Evolutionary conservation across 2,329 filamentous ascomycete genomes (phyloP).

Genomic region (Diaporthe citri): DNA sequence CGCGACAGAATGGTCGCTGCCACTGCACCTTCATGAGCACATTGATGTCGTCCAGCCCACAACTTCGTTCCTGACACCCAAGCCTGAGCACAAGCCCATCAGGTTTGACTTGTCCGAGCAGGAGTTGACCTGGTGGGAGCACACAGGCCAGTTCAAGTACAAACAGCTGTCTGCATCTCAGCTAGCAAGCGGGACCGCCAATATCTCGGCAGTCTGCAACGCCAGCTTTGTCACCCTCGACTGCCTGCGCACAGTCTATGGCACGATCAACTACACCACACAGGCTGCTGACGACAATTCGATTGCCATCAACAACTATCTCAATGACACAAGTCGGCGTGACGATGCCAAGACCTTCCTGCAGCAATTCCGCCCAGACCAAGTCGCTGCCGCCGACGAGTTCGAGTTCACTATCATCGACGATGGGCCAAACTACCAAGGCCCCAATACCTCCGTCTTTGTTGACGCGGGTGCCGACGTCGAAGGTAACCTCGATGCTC

Average conservation of each 20-base stretch:
- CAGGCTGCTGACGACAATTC: slow-evolving; percentile 20
- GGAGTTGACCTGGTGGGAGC: slow-evolving; percentile 27
- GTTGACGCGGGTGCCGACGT: slow-evolving; percentile 45
- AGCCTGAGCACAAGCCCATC: slow-evolving; percentile 47
- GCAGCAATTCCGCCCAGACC: slow-evolving; percentile 7
- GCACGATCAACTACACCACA: slow-evolving; percentile 22
- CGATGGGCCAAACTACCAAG: slow-evolving; percentile 26
- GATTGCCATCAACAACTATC: slow-evolving; percentile 22
- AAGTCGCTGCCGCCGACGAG: slow-evolving; percentile 23
- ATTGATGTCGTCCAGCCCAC: slow-evolving; percentile 61
- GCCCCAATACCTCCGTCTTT: slow-evolving; percentile 43
- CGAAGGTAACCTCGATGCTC: slow-evolving; percentile 17
- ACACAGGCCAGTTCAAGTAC: slow-evolving; percentile 40
- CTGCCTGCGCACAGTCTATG: slow-evolving; percentile 52
- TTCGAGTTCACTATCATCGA: slow-evolving; percentile 26
- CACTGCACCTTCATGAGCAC: slow-evolving; percentile 51
- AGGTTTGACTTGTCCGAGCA: slow-evolving; percentile 22
- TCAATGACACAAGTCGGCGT: slow-evolving; percentile 20
- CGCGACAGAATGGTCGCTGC: slow-evolving; percentile 45
- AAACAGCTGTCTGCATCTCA: slow-evolving; percentile 39
- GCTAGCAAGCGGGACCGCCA: slow-evolving; percentile 1
- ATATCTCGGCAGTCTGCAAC: slow-evolving; percentile 41
- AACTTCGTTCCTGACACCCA: slow-evolving; percentile 53
- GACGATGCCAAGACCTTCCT: slow-evolving; percentile 28
- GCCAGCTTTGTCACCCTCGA: slow-evolving; percentile 55